phyloP scores from a whole-genome alignment of 352 stramenopile species.

The Pythium coloratum region DNA sequence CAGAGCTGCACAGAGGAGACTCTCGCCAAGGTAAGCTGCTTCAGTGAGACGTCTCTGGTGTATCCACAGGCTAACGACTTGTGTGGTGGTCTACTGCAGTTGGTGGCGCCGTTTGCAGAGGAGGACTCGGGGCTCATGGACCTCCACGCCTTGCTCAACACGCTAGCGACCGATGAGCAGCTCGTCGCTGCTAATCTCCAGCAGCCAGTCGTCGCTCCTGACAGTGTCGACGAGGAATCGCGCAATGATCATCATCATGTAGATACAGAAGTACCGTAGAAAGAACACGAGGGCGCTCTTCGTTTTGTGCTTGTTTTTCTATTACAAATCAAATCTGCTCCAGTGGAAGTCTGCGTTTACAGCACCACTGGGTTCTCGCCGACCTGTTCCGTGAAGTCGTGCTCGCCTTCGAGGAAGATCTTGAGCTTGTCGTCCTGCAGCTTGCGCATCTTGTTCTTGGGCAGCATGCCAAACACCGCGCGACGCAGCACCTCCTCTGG shows the following conservation, averaged over 20 bases:
- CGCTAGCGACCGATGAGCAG: constrained; percentile 24
- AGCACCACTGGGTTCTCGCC: constrained; percentile 81
- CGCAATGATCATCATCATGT: background rate
- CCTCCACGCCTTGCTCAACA: constrained; percentile 35
- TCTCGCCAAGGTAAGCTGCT: constrained; percentile 43
- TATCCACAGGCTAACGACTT: background rate
- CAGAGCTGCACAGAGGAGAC: constrained; percentile 36
- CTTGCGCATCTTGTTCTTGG: constrained; percentile 96
- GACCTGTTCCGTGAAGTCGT: constrained; percentile 92
- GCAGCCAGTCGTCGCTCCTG: background rate
- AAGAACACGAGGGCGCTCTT: background rate
- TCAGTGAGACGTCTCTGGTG: too few species aligned
- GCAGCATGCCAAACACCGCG: constrained; percentile 97
- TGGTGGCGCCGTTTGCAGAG: constrained; percentile 37
- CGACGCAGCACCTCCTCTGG: constrained; percentile 95
- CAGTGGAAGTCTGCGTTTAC: constrained; percentile 33
- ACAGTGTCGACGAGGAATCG: background rate
- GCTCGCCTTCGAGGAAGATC: constrained; percentile 93
- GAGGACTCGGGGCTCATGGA: constrained; percentile 35
- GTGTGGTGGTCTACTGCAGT: constrained; percentile 22
- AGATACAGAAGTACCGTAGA: background rate
- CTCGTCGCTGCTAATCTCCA: background rate
- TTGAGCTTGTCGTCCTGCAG: constrained; percentile 95
- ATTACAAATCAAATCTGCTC: constrained; percentile 11
- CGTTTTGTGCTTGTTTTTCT: constrained; percentile 2